Percentiles rank a stretch among this genome's conserved stretches.
These are phyloP conservation scores for Lycium barbarum DNA, from an alignment of 257 asterid species.

Conservation along the genomic window DNA sequence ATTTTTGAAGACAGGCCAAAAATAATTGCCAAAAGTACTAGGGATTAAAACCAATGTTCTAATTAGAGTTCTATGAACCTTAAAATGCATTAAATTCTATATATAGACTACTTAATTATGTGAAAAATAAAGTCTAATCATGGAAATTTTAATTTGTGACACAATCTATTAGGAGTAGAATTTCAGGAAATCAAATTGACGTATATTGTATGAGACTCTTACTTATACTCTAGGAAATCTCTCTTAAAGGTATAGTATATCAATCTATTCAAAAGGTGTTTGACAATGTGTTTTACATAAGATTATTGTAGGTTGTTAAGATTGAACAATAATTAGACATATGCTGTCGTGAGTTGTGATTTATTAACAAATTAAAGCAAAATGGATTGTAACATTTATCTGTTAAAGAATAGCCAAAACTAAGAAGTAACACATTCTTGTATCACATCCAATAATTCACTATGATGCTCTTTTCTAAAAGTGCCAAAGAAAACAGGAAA, in stretches of 20 bases:
- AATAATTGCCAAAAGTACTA: background rate
- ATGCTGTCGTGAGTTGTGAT: background rate
- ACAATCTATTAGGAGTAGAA: too few relatives aligned
- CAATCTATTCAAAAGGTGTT: background rate
- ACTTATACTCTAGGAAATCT: too few relatives aligned
- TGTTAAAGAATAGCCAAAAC: background rate
- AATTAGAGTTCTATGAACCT: background rate
- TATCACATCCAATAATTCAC: constrained; percentile 5
- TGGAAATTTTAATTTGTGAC: too few relatives aligned
- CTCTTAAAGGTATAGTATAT: background rate
- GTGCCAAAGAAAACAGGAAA: background rate
- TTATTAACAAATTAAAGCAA: background rate
- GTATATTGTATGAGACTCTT: background rate
- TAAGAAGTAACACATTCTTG: background rate
- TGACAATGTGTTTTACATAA: background rate
- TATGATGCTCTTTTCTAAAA: background rate
- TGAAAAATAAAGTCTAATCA: too few relatives aligned
- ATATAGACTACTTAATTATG: background rate
- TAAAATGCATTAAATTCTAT: background rate
- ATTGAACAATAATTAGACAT: background rate
- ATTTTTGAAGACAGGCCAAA: background rate
- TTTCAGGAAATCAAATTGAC: background rate
- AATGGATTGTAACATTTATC: background rate
- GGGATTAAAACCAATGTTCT: background rate
- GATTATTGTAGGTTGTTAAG: background rate